Conservation (phyloP, 306 rosid genomes). For the Vicia sativa region DNA sequence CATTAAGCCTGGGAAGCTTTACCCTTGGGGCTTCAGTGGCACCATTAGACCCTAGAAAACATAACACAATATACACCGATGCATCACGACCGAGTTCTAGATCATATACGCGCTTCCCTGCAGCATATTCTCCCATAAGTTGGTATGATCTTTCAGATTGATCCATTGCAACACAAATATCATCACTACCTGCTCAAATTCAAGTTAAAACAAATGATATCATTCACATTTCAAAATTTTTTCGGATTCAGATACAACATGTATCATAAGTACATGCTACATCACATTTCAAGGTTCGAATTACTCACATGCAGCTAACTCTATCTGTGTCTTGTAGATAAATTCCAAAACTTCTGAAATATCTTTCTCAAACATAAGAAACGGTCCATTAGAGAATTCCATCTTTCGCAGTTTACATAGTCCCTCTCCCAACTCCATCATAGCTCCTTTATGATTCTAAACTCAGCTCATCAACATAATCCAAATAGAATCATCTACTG, state of each 20-base stretch:
- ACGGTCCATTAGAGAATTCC: slow-evolving; percentile 74
- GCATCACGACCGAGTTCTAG: slow-evolving; percentile 47
- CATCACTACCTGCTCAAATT: slow-evolving; percentile 65
- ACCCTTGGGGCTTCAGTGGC: slow-evolving; percentile 56
- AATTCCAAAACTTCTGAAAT: slow-evolving; percentile 76
- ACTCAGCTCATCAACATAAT: slow-evolving; percentile 10
- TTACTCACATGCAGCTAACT: slow-evolving; percentile 90
- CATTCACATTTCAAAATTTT: not conserved
- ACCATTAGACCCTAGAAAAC: slow-evolving; percentile 49
- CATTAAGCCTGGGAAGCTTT: slow-evolving; percentile 81
- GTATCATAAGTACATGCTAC: not conserved
- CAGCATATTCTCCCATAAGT: slow-evolving; percentile 84
- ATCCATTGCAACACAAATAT: slow-evolving; percentile 77
- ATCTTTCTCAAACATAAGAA: slow-evolving; percentile 72
- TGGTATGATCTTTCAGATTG: slow-evolving; percentile 85
- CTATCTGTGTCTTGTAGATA: slow-evolving; percentile 86
- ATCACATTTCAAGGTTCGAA: slow-evolving; percentile 9
- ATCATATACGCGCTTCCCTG: slow-evolving; percentile 76
- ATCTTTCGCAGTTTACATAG: slow-evolving; percentile 79
- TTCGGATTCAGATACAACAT: not conserved
- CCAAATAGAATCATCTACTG: slow-evolving; percentile 12
- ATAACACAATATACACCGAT: slow-evolving; percentile 62
- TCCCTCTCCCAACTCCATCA: slow-evolving; percentile 97
- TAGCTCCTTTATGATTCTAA: slow-evolving; percentile 91
- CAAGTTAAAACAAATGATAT: not conserved